These are phyloP conservation scores for Simmondsia chinensis DNA, from an alignment of 148 eudicot genomes.

Conservation along the genomic window DNA sequence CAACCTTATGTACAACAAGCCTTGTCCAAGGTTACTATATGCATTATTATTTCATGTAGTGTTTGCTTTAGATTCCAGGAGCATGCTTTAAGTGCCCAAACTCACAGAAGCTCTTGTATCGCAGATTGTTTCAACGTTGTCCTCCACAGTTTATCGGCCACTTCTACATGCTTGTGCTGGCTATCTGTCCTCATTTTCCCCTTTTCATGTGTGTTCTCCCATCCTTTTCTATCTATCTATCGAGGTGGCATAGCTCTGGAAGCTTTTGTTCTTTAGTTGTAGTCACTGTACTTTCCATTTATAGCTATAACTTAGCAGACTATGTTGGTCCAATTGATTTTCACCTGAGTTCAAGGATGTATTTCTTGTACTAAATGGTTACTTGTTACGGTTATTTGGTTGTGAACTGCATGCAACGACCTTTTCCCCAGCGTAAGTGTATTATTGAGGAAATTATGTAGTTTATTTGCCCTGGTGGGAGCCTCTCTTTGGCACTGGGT, in stretches of 20 bases:
- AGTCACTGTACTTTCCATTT: no score
- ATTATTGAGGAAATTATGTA: no score
- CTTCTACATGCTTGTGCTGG: slow-evolving; percentile 77
- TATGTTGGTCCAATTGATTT: no score
- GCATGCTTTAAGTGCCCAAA: neutral
- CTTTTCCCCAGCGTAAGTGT: no score
- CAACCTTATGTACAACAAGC: slow-evolving; percentile 72
- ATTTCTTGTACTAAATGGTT: no score
- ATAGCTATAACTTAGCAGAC: no score
- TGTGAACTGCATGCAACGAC: no score
- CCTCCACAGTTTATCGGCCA: slow-evolving; percentile 47
- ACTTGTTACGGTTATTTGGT: no score
- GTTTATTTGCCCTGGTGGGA: no score
- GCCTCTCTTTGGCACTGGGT: no score
- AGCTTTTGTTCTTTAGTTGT: no score
- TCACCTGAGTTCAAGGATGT: no score
- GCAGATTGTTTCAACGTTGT: slow-evolving; percentile 74
- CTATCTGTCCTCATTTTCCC: slow-evolving; percentile 66
- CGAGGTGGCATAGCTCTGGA: neutral
- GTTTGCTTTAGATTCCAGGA: neutral
- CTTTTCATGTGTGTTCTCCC: slow-evolving; percentile 57
- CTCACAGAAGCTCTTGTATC: slow-evolving; percentile 13
- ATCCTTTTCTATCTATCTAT: neutral
- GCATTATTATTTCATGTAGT: neutral
- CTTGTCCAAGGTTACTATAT: slow-evolving; percentile 43